Percentiles rank a stretch among this genome's conserved stretches.
These are phyloP conservation scores for Thamnidium elegans DNA, from an alignment of 192 early-diverging fungal genomes.

Conservation along the genomic window DNA sequence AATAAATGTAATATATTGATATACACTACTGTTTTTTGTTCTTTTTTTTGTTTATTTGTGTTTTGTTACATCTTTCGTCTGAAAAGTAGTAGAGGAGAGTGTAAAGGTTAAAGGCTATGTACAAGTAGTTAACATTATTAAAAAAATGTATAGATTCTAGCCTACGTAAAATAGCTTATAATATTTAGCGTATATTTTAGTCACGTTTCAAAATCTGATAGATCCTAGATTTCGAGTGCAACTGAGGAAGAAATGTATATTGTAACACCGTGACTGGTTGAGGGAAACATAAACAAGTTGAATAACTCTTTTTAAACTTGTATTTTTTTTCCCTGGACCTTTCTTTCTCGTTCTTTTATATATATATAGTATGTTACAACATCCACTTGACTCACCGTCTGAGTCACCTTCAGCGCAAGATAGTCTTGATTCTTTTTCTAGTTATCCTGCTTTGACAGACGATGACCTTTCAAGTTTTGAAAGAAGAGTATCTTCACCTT, in stretches of 20 bases:
- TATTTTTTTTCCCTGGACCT: not conserved
- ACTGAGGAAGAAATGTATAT: not conserved
- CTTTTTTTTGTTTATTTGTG: no score
- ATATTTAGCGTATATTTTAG: no score
- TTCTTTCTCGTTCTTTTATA: conserved; percentile 11
- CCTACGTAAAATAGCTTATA: no score
- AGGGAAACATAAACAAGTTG: no score
- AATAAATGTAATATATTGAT: not conserved
- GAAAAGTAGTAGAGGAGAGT: no score
- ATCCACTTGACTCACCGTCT: conserved; percentile 12
- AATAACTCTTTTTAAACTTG: not conserved
- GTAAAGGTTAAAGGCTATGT: no score
- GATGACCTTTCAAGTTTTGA: conserved; percentile 13
- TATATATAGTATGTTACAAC: conserved; percentile 15
- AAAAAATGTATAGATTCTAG: no score
- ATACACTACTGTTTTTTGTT: not conserved
- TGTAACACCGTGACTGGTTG: conserved; percentile 10
- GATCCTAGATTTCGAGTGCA: not conserved
- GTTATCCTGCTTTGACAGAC: conserved; percentile 14
- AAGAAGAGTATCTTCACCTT: not conserved
- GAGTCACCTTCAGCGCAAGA: not conserved
- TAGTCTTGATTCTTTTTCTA: not conserved
- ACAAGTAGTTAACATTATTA: no score
- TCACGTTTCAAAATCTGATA: not conserved
- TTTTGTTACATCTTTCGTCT: not conserved